Conservation (phyloP, 192 early-diverging fungal species). For the Jimgerdemannia flammicorona region DNA sequence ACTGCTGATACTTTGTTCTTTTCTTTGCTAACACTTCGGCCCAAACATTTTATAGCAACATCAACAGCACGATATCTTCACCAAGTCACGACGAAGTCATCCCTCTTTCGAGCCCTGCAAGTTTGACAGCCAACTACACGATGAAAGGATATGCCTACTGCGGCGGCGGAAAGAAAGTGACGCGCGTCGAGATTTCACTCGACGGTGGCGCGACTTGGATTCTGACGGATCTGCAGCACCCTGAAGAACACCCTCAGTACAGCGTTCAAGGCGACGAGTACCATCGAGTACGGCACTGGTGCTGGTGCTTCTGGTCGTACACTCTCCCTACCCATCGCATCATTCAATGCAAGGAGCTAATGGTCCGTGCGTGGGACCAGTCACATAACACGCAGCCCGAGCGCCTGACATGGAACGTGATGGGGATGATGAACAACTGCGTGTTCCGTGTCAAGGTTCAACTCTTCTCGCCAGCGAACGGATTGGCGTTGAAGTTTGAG, state of each 20-base stretch:
- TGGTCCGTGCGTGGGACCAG: slow-evolving; percentile 61
- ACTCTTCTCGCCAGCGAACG: not conserved
- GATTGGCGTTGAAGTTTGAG: slow-evolving; percentile 25
- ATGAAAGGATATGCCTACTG: slow-evolving; percentile 79
- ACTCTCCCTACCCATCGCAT: slow-evolving; percentile 30
- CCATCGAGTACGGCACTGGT: slow-evolving; percentile 46
- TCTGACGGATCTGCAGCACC: slow-evolving; percentile 52
- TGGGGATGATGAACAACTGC: slow-evolving; percentile 78
- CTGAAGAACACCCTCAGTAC: slow-evolving; percentile 12
- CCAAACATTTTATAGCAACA: slow-evolving; percentile 30
- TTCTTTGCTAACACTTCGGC: too few relatives aligned
- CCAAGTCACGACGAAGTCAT: slow-evolving; percentile 54
- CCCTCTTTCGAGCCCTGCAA: not conserved
- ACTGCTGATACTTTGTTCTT: too few relatives aligned
- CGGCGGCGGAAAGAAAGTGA: slow-evolving; percentile 70
- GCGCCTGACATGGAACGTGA: slow-evolving; percentile 61
- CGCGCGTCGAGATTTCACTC: slow-evolving; percentile 76
- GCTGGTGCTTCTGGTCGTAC: slow-evolving; percentile 60
- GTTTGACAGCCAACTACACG: slow-evolving; percentile 10
- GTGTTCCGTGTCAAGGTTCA: slow-evolving; percentile 53
- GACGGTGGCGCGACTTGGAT: slow-evolving; percentile 82
- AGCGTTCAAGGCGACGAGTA: slow-evolving; percentile 19
- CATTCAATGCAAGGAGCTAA: slow-evolving; percentile 42
- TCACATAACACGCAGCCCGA: slow-evolving; percentile 56
- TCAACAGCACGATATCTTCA: slow-evolving; percentile 52